phyloP scores from a whole-genome alignment of 768 basidiomycete species.

The Daedaleopsis nitida region DNA sequence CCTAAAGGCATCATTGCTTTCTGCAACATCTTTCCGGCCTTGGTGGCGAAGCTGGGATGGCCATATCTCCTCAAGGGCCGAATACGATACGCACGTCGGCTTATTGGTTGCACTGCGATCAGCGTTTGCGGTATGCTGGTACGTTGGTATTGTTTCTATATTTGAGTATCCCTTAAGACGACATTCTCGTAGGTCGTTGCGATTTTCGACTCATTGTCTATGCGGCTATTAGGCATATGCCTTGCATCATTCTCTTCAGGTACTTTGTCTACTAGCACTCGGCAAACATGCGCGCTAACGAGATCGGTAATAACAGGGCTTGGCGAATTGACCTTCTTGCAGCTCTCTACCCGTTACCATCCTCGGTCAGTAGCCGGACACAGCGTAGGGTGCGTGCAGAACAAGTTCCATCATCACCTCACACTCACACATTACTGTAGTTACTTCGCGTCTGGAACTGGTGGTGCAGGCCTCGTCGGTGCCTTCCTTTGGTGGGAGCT shows the following conservation, averaged over 20 bases:
- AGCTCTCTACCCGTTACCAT: slow-evolving; percentile 83
- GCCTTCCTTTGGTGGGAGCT: slow-evolving; percentile 96
- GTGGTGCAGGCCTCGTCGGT: slow-evolving; percentile 90
- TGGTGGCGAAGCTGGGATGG: slow-evolving; percentile 89
- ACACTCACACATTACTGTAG: slow-evolving; percentile 35
- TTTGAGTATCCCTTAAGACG: too few relatives aligned
- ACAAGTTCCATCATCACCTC: background rate
- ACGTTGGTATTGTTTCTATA: slow-evolving; percentile 31
- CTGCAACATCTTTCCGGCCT: slow-evolving; percentile 90
- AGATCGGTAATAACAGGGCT: slow-evolving; percentile 55
- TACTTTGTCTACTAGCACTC: slow-evolving; percentile 26
- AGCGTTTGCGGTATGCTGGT: slow-evolving; percentile 90
- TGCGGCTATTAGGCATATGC: slow-evolving; percentile 78
- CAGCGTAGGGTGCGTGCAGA: slow-evolving; percentile 68
- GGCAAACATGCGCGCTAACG: background rate
- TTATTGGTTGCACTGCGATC: slow-evolving; percentile 72
- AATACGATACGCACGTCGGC: slow-evolving; percentile 76
- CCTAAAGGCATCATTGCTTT: slow-evolving; percentile 95
- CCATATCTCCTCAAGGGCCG: slow-evolving; percentile 87
- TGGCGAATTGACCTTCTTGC: slow-evolving; percentile 93
- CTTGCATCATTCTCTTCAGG: slow-evolving; percentile 89
- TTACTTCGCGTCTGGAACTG: slow-evolving; percentile 94
- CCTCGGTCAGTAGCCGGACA: slow-evolving; percentile 71
- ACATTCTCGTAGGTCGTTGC: slow-evolving; percentile 66
- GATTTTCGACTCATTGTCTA: slow-evolving; percentile 59